Evolutionary conservation across 2,329 filamentous ascomycete genomes (phyloP).

Genomic region (Madurella fahalii): DNA sequence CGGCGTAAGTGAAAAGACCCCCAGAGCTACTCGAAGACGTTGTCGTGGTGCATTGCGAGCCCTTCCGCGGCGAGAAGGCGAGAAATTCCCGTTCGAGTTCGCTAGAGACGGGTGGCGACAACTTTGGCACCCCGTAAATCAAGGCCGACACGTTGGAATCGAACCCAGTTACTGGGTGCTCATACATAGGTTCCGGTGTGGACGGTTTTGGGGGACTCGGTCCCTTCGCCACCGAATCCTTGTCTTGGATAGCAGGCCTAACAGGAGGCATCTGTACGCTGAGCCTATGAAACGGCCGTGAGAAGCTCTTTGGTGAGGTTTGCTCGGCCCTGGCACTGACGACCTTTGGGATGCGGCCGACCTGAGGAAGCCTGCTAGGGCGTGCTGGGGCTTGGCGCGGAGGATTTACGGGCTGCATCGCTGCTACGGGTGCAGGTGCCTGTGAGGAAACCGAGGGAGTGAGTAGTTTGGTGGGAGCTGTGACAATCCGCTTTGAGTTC

Average conservation of each 20-base stretch:
- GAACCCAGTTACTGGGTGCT: slow-evolving; percentile 34
- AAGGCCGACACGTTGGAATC: slow-evolving; percentile 31
- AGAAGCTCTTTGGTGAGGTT: slow-evolving; percentile 75
- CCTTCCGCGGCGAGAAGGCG: slow-evolving; percentile 66
- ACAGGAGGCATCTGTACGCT: slow-evolving; percentile 42
- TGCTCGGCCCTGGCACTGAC: slow-evolving; percentile 64
- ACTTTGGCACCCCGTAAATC: slow-evolving; percentile 30
- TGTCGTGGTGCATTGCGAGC: slow-evolving; percentile 57
- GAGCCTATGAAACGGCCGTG: slow-evolving; percentile 67
- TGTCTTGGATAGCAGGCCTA: slow-evolving; percentile 28
- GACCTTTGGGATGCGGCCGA: slow-evolving; percentile 82
- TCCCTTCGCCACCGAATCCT: slow-evolving; percentile 46
- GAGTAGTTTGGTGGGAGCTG: slow-evolving; percentile 5
- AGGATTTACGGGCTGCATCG: not conserved
- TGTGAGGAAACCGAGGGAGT: not conserved
- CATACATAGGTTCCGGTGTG: slow-evolving; percentile 37
- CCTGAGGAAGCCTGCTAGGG: slow-evolving; percentile 68
- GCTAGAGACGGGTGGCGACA: slow-evolving; percentile 31
- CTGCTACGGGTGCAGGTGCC: not conserved
- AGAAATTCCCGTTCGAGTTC: slow-evolving; percentile 61
- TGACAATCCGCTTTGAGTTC: not conserved
- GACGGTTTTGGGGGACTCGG: slow-evolving; percentile 41
- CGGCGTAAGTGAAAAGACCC: slow-evolving; percentile 54
- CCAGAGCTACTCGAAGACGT: slow-evolving; percentile 63
- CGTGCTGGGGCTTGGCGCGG: slow-evolving; percentile 26